These are phyloP conservation scores for Smallanthus sonchifolius DNA, from an alignment of 129 eudicot species.

Conservation along the genomic window DNA sequence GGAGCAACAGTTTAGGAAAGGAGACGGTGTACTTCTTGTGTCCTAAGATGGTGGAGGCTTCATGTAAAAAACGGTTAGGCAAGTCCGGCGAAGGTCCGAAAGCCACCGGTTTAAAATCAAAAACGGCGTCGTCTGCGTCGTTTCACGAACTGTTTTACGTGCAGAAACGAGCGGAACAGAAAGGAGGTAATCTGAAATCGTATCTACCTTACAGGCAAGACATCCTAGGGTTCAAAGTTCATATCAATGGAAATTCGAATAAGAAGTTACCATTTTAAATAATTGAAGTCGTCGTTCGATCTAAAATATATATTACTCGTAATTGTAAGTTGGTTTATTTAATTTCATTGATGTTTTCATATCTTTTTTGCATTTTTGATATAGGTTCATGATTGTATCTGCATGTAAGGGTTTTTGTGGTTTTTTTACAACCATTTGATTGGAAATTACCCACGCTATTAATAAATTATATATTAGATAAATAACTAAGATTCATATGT, in stretches of 20 bases:
- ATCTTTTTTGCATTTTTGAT: too few relatives aligned
- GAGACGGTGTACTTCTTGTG: slow-evolving; percentile 9
- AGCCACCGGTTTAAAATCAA: slow-evolving; percentile 3
- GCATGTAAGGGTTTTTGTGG: too few relatives aligned
- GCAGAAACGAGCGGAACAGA: slow-evolving; percentile 47
- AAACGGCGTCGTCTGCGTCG: slow-evolving; percentile 25
- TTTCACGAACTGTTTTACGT: slow-evolving; percentile 47
- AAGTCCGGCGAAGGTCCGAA: not conserved
- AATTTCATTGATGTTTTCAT: too few relatives aligned
- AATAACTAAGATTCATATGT: too few relatives aligned
- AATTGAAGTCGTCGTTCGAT: not conserved
- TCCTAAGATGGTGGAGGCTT: slow-evolving; percentile 10
- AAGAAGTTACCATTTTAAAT: slow-evolving; percentile 25
- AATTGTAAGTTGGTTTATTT: not conserved
- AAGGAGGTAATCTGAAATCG: slow-evolving; percentile 51
- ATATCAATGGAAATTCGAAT: slow-evolving; percentile 30
- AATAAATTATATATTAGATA: too few relatives aligned
- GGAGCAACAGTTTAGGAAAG: slow-evolving; percentile 17
- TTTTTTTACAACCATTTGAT: too few relatives aligned
- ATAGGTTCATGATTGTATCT: too few relatives aligned
- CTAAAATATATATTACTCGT: not conserved
- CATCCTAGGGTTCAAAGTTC: slow-evolving; percentile 59
- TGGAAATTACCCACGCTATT: too few relatives aligned
- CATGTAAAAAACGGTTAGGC: slow-evolving; percentile 3
- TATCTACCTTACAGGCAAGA: slow-evolving; percentile 67